Percentiles rank a stretch among this genome's conserved stretches.
phyloP scores from a whole-genome alignment of 1,284 basidiomycete species.

The Polyporus tsugae region DNA sequence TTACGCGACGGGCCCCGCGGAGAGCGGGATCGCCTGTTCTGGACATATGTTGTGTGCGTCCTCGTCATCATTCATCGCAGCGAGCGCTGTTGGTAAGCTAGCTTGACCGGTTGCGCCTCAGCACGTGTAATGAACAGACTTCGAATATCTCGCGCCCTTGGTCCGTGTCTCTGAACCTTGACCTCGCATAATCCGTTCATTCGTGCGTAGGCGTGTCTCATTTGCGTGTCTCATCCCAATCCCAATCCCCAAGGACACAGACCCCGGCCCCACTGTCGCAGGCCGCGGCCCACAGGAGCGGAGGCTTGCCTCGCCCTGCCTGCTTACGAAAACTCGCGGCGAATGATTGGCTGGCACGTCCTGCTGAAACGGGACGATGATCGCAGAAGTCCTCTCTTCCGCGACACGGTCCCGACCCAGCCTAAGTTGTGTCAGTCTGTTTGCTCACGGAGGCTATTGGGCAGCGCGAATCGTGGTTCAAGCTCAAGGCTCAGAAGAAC shows the following conservation, averaged over 20 bases:
- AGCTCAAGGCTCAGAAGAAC: neutral
- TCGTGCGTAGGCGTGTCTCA: neutral
- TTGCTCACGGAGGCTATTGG: conserved; percentile 16
- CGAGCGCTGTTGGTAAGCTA: conserved; percentile 21
- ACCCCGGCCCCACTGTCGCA: neutral
- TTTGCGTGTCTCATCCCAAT: neutral
- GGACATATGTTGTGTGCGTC: conserved; percentile 5
- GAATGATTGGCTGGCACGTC: conserved; percentile 14
- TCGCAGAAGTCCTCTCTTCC: conserved; percentile 17
- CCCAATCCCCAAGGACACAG: conserved; percentile 14
- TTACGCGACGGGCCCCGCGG: neutral
- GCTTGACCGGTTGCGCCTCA: neutral
- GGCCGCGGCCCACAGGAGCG: conserved; percentile 14
- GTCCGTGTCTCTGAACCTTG: neutral
- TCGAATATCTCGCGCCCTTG: neutral
- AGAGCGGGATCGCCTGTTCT: neutral
- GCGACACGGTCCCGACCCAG: conserved; percentile 17
- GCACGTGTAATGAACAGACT: neutral
- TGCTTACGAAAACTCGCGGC: neutral
- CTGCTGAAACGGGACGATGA: conserved; percentile 19
- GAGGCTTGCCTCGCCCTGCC: conserved; percentile 15
- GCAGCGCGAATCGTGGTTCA: neutral
- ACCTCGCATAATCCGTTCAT: neutral
- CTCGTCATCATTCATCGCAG: conserved; percentile 15
- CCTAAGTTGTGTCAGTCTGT: conserved; percentile 22